A percentile compares a stretch with the other conserved stretches of the same genome.
These are phyloP conservation scores for Daedaleopsis nitida DNA, from an alignment of 768 basidiomycete genomes.

Conservation along the genomic window DNA sequence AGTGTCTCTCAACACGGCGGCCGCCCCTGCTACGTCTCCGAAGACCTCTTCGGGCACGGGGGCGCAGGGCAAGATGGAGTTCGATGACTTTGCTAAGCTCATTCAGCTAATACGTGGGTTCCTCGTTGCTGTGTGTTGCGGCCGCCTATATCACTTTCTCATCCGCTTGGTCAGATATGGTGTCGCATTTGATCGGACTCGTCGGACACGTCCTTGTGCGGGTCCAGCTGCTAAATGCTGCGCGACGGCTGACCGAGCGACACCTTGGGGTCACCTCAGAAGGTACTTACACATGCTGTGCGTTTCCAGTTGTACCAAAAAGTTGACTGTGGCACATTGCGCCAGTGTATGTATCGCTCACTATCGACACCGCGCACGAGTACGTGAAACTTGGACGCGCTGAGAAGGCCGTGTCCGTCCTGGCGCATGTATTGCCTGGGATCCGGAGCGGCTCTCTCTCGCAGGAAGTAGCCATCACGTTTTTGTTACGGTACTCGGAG, in stretches of 20 bases:
- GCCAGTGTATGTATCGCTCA: constrained; percentile 58
- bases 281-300: constrained; percentile 15
- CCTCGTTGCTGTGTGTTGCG: background rate
- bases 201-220: constrained; percentile 67
- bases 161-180: constrained; percentile 45
- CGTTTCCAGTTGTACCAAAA: background rate
- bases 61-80: constrained; percentile 10
- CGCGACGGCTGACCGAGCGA: constrained; percentile 60
- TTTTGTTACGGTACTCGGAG: constrained; percentile 68
- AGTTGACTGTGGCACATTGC: background rate
- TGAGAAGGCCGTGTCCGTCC: constrained; percentile 65
- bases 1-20: constrained; percentile 24
- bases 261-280: constrained; percentile 34
- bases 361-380: constrained; percentile 75
- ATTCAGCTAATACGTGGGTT: constrained; percentile 57
- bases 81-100: constrained; percentile 37
- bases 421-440: constrained; percentile 53
- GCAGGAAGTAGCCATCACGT: constrained; percentile 52
- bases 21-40: constrained; percentile 16
- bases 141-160: background rate
- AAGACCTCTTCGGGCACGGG: constrained; percentile 8
- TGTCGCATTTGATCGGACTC: constrained; percentile 64
- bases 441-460: constrained; percentile 49
- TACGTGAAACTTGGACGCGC: constrained; percentile 78
- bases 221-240: constrained; percentile 65